Evolutionary conservation across 2,329 filamentous ascomycete species (phyloP).

Genomic region (Setomelanomma holmii): DNA sequence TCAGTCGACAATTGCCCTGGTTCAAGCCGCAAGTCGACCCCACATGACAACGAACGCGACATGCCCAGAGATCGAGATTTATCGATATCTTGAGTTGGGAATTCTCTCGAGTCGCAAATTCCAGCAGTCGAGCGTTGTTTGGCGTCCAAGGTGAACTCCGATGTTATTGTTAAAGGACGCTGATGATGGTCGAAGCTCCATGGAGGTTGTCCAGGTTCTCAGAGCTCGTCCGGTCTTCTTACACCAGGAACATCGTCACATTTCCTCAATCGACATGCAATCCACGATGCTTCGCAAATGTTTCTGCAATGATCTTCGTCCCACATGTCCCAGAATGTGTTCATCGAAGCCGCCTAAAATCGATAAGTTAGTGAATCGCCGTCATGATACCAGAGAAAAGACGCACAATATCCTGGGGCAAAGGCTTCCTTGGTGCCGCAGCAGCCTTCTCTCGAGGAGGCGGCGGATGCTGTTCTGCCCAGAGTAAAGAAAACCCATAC

Average conservation of each 20-base stretch:
- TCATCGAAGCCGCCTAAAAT: slow-evolving; percentile 19
- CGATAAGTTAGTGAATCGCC: neutral
- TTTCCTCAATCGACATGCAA: slow-evolving; percentile 16
- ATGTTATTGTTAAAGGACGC: no score
- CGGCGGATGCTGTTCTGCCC: neutral
- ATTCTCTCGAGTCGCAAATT: no score
- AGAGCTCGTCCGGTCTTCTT: slow-evolving; percentile 15
- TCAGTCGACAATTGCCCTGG: slow-evolving; percentile 9
- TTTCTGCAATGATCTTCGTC: slow-evolving; percentile 25
- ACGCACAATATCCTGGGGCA: slow-evolving; percentile 13
- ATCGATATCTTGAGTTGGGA: no score
- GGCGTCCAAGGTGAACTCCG: no score
- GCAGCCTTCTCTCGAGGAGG: neutral
- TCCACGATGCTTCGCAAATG: slow-evolving; percentile 23
- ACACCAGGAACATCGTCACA: slow-evolving; percentile 16
- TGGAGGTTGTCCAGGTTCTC: neutral
- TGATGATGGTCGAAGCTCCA: neutral
- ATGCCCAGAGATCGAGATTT: no score
- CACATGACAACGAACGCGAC: slow-evolving; percentile 10
- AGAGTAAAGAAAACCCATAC: slow-evolving; percentile 6
- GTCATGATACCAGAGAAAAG: neutral
- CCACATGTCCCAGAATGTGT: slow-evolving; percentile 21
- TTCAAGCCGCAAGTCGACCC: slow-evolving; percentile 3
- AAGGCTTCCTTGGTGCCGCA: slow-evolving; percentile 3
- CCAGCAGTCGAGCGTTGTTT: no score